phyloP scores from a whole-genome alignment of 768 basidiomycete species.

The Leccinum boreale region DNA sequence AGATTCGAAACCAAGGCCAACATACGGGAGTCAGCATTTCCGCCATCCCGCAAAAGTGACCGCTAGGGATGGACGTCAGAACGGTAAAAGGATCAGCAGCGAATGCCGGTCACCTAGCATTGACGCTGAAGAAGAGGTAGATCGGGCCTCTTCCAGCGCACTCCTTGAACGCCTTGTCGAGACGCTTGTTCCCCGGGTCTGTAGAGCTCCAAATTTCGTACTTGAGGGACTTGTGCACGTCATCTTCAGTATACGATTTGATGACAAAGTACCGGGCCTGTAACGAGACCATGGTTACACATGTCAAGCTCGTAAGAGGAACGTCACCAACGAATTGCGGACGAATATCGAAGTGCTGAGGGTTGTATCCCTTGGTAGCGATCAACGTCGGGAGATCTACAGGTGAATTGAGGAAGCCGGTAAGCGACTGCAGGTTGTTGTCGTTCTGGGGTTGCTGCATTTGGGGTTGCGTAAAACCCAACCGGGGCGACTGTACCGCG shows the following conservation, averaged over 20 bases:
- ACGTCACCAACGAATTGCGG: conserved; percentile 64
- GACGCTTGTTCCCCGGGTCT: conserved; percentile 93
- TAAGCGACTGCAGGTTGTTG: conserved; percentile 36
- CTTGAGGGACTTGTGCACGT: conserved; percentile 97
- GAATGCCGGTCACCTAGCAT: conserved; percentile 59
- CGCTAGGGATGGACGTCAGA: conserved; percentile 43
- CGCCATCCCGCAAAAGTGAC: conserved; percentile 98
- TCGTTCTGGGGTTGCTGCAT: conserved; percentile 27
- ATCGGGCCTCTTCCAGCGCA: conserved; percentile 89
- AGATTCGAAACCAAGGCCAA: background rate
- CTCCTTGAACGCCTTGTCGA: conserved; percentile 97
- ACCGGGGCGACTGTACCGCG: conserved; percentile 34
- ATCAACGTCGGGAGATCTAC: conserved; percentile 86
- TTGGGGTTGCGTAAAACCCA: conserved; percentile 34
- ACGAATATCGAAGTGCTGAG: conserved; percentile 74
- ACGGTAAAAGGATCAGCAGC: background rate
- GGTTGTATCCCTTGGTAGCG: conserved; percentile 89
- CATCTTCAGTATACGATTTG: conserved; percentile 98
- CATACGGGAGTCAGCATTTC: conserved; percentile 93
- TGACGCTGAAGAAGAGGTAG: conserved; percentile 98
- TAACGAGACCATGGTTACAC: conserved; percentile 6
- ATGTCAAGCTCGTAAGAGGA: background rate
- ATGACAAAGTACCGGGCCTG: conserved; percentile 95
- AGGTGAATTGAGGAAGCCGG: conserved; percentile 57
- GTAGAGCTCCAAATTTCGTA: conserved; percentile 99